A percentile compares a stretch with the other conserved stretches of the same genome.
Evolutionary conservation across 768 basidiomycete genomes (phyloP).

Genomic region (Xerocomellus dryophilus): DNA sequence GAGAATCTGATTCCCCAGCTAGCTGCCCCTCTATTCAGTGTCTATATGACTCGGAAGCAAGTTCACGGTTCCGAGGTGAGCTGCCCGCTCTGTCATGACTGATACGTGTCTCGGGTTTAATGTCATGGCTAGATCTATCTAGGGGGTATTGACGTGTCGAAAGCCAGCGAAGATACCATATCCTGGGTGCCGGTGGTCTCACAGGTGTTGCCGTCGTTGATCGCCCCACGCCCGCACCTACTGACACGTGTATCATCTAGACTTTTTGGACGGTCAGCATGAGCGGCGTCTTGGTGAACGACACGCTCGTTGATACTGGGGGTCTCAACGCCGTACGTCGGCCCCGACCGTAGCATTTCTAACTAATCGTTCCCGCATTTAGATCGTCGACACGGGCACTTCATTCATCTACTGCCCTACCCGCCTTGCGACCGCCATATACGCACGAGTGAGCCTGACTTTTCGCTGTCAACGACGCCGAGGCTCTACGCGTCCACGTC

Average conservation of each 20-base stretch:
- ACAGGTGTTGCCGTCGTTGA: conserved; percentile 25
- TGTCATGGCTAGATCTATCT: conserved; percentile 11
- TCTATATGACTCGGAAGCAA: conserved; percentile 49
- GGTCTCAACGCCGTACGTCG: conserved; percentile 16
- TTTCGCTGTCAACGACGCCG: background rate
- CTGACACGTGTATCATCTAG: conserved; percentile 28
- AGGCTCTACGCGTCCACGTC: background rate
- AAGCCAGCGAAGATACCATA: conserved; percentile 24
- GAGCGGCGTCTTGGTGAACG: conserved; percentile 42
- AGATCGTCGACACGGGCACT: conserved; percentile 71
- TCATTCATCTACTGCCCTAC: conserved; percentile 60
- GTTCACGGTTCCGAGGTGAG: conserved; percentile 48
- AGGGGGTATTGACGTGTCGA: conserved; percentile 36
- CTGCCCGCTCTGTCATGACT: background rate
- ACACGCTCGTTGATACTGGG: conserved; percentile 4
- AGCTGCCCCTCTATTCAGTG: conserved; percentile 49
- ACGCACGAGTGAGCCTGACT: conserved; percentile 35
- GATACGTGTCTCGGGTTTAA: background rate
- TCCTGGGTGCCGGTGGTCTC: conserved; percentile 38
- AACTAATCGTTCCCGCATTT: background rate
- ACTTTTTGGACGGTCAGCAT: conserved; percentile 61
- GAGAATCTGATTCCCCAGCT: conserved; percentile 55
- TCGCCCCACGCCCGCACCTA: background rate
- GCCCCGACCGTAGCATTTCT: background rate
- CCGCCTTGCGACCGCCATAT: conserved; percentile 43